Percentiles rank a stretch among this genome's conserved stretches.
These are phyloP conservation scores for Avicennia marina DNA, from an alignment of 257 asterid species.

Conservation along the genomic window DNA sequence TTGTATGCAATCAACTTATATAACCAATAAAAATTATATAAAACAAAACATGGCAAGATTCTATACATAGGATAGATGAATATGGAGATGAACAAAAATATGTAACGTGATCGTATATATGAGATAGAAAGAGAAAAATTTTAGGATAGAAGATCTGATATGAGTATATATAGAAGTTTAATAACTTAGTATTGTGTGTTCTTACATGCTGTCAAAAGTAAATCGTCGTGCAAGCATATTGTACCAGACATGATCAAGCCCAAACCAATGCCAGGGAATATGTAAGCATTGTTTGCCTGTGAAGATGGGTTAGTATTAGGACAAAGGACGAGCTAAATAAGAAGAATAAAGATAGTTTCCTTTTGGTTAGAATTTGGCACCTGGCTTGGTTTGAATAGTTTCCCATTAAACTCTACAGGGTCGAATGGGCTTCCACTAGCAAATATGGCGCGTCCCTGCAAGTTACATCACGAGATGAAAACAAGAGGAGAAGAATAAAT, in stretches of 20 bases:
- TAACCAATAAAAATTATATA: too few species aligned
- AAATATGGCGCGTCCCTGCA: constrained; percentile 66
- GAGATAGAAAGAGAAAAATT: too few species aligned
- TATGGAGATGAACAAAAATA: too few species aligned
- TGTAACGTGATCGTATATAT: too few species aligned
- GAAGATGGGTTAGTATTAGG: not conserved
- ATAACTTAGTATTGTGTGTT: too few species aligned
- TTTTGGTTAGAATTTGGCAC: constrained; percentile 21
- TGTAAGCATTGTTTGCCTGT: constrained; percentile 73
- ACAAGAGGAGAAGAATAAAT: not conserved
- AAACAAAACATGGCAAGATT: too few species aligned
- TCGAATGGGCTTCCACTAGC: constrained; percentile 80
- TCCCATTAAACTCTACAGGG: constrained; percentile 53
- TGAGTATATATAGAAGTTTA: too few species aligned
- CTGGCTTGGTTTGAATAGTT: constrained; percentile 62
- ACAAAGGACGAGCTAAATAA: not conserved
- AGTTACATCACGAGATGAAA: not conserved
- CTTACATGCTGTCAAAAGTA: constrained; percentile 78
- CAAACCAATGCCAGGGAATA: constrained; percentile 75
- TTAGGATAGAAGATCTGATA: too few species aligned
- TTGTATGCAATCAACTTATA: too few species aligned
- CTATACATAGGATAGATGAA: too few species aligned
- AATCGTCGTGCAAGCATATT: constrained; percentile 62
- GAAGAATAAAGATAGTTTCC: not conserved
- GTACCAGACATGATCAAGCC: constrained; percentile 75